phyloP scores from a whole-genome alignment of 257 asterid genomes.

The Coffea canephora region DNA sequence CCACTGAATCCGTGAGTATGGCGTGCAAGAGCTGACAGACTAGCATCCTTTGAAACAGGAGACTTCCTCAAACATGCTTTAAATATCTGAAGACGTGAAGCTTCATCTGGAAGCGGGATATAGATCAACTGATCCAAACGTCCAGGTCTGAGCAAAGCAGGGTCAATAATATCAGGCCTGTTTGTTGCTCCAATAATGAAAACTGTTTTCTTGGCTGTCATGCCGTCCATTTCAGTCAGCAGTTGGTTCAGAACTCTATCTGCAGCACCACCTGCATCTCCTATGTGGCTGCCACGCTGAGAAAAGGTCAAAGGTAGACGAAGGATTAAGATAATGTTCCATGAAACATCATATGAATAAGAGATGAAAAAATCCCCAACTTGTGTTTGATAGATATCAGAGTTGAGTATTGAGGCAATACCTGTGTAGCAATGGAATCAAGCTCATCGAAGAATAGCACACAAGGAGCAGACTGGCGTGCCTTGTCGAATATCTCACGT shows the following conservation, averaged over 20 bases:
- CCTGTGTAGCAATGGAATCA: slow-evolving; percentile 42
- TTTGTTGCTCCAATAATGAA: slow-evolving; percentile 53
- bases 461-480: slow-evolving; percentile 46
- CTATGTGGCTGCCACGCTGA: neutral
- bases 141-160: slow-evolving; percentile 50
- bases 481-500: slow-evolving; percentile 47
- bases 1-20: neutral
- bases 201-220: slow-evolving; percentile 37
- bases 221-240: slow-evolving; percentile 47
- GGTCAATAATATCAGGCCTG: slow-evolving; percentile 48
- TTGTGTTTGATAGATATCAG: neutral
- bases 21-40: neutral
- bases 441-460: slow-evolving; percentile 53
- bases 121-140: slow-evolving; percentile 35
- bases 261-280: neutral
- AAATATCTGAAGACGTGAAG: neutral
- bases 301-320: neutral
- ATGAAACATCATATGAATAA: neutral
- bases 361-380: neutral
- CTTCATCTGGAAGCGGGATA: neutral
- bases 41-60: neutral
- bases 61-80: neutral
- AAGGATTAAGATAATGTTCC: neutral
- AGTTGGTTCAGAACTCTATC: slow-evolving; percentile 40
- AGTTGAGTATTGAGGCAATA: neutral